Base-by-base conservation (phyloP, 768 basidiomycete genomes). In the Sutorius australiensis region DNA sequence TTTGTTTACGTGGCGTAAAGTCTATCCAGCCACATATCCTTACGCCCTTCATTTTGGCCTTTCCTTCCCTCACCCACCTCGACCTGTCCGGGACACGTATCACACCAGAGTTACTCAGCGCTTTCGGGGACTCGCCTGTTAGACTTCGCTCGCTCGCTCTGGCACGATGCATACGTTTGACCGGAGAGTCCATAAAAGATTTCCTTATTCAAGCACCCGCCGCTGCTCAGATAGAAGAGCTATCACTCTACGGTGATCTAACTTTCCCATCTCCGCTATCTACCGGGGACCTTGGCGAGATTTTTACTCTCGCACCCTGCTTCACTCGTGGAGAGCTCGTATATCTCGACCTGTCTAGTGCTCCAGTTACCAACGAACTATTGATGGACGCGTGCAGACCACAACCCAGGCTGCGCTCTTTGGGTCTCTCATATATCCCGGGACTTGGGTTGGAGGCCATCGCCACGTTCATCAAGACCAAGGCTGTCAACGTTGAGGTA, bases 81-180 rank as follows among this genome's bases (percentile, higher is more conserved):
- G 92, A 97, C 67, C 80, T 97, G 27, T 95, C 93, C 3, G 87
- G 88, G 50, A 98, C 93, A n/a, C 86, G 89, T 6, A 79, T 81
- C 33, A 82, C 81, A 1, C 81, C 89, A 3, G 84, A 92, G 31
- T 80, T 97, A 9, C 82, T 98, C 9, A 70, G 76, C 28, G 71
- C 79, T 0, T 76, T 98, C 13, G 82, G 82, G 1, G 70, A 77
- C 27, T 87, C 88, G 3, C 84, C 85, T 28, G 71, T 92, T 55
- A 82, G 79, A 27, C 77, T 99, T 37, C 78, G 79, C 53, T 88
- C 91, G 0, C 80, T 99, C 46, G 87, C 89, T 12, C 75, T 99
- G 27, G 89, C 87, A 24, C 82, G 94, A 14, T 98, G 95, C 74
- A 84, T 84, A 50, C 85, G 87, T 57, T 74, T 98, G 32, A 88